Conservation (phyloP, 2,329 filamentous ascomycete genomes). For the Neurospora sp. region DNA sequence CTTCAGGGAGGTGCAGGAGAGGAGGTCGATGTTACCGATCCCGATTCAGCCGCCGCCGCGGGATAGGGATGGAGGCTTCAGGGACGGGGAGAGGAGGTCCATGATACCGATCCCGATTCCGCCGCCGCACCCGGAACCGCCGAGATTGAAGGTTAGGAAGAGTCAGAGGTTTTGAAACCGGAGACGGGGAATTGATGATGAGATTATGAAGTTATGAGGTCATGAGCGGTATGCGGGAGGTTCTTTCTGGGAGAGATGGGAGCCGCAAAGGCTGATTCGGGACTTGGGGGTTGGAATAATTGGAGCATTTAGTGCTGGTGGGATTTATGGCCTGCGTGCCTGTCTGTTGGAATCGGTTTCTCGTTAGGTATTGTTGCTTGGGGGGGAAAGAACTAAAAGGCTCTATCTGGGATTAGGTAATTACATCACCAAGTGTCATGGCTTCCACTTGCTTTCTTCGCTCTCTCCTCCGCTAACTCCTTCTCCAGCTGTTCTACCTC, state of each 20-base stretch:
- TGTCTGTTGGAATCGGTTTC: background rate
- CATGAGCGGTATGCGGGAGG: background rate
- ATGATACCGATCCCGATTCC: background rate
- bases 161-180: background rate
- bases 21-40: background rate
- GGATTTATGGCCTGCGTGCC: background rate
- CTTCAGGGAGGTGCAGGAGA: background rate
- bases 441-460: background rate
- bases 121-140: background rate
- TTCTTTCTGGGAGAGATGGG: background rate
- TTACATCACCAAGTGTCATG: background rate
- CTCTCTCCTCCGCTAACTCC: background rate
- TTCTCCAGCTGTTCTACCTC: constrained; percentile 2
- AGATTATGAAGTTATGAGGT: background rate
- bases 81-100: background rate
- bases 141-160: background rate
- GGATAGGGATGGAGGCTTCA: background rate
- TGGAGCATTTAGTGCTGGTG: background rate
- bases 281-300: background rate
- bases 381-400: background rate
- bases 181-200: background rate
- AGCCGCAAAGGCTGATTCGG: background rate
- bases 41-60: background rate
- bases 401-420: background rate
- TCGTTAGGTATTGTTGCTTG: background rate